A percentile compares a stretch with the other conserved stretches of the same genome.
Conservation (phyloP, 352 stramenopile species). For the Pythium folliculosum region DNA sequence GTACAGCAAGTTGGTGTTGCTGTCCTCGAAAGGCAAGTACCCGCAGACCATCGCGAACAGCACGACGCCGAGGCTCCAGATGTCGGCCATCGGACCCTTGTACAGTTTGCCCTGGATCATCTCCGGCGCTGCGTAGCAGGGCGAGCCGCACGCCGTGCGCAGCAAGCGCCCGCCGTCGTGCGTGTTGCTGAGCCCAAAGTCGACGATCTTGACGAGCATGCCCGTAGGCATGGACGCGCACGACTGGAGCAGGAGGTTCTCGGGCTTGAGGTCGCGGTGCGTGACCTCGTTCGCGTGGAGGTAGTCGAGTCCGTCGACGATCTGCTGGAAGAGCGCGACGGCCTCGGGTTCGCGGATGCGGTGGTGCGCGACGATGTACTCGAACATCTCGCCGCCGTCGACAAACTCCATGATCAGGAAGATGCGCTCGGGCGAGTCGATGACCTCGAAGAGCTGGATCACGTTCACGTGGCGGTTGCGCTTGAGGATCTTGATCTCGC, state of each 20-base stretch:
- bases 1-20: constrained; percentile 91
- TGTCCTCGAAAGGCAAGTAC: constrained; percentile 91
- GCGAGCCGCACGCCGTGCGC: constrained; percentile 89
- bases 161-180: constrained; percentile 81
- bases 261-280: constrained; percentile 90
- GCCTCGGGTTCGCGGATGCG: constrained; percentile 83
- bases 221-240: constrained; percentile 29
- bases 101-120: constrained; percentile 91
- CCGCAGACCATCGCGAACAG: constrained; percentile 93
- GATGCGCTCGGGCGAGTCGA: constrained; percentile 85
- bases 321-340: constrained; percentile 86
- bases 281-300: constrained; percentile 90
- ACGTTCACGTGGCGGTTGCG: constrained; percentile 88
- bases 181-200: constrained; percentile 93
- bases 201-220: constrained; percentile 87
- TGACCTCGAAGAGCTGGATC: constrained; percentile 91
- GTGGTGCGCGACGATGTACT: constrained; percentile 93
- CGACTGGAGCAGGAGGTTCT: constrained; percentile 90
- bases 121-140: constrained; percentile 92
- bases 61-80: constrained; percentile 93
- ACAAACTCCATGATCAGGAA: constrained; percentile 94
- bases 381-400: constrained; percentile 92
- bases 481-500: constrained; percentile 96
- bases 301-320: constrained; percentile 91
- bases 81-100: constrained; percentile 80